phyloP scores from a whole-genome alignment of 768 basidiomycete genomes.

The Termitomyces heimii region DNA sequence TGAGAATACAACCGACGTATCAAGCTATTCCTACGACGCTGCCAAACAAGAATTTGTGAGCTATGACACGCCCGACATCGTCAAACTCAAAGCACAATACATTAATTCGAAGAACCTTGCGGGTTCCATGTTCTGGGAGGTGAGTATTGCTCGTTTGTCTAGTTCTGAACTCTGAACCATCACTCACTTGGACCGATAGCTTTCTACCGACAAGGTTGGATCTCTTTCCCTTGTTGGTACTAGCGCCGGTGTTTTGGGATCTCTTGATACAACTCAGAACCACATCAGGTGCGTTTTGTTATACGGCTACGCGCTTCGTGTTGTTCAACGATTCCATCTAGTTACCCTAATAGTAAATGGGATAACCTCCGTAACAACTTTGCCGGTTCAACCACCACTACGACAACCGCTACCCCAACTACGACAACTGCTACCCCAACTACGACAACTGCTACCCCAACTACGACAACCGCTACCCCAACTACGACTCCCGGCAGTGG shows the following conservation, averaged over 20 bases:
- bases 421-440: conserved; percentile 18
- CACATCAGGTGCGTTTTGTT: conserved; percentile 45
- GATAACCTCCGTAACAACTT: conserved; percentile 66
- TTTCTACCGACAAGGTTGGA: conserved; percentile 58
- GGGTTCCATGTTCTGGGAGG: conserved; percentile 74
- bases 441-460: conserved; percentile 17
- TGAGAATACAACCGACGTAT: conserved; percentile 65
- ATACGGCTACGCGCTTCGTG: not conserved
- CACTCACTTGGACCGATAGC: conserved; percentile 19
- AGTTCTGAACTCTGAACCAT: not conserved
- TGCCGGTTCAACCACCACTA: conserved; percentile 23
- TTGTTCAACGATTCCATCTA: conserved; percentile 13
- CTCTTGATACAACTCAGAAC: conserved; percentile 58
- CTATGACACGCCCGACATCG: conserved; percentile 72
- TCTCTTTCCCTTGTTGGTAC: conserved; percentile 52
- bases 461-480: conserved; percentile 18
- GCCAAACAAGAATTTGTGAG: conserved; percentile 63
- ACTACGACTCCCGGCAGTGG: conserved; percentile 25
- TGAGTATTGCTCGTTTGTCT: conserved; percentile 19
- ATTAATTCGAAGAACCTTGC: conserved; percentile 53
- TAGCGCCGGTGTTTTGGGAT: conserved; percentile 39
- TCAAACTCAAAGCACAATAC: conserved; percentile 62
- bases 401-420: conserved; percentile 15
- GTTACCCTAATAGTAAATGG: conserved; percentile 66
- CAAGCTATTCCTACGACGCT: conserved; percentile 74